phyloP scores from a whole-genome alignment of 108 stramenopile genomes.

The Cyclotella baltica region DNA sequence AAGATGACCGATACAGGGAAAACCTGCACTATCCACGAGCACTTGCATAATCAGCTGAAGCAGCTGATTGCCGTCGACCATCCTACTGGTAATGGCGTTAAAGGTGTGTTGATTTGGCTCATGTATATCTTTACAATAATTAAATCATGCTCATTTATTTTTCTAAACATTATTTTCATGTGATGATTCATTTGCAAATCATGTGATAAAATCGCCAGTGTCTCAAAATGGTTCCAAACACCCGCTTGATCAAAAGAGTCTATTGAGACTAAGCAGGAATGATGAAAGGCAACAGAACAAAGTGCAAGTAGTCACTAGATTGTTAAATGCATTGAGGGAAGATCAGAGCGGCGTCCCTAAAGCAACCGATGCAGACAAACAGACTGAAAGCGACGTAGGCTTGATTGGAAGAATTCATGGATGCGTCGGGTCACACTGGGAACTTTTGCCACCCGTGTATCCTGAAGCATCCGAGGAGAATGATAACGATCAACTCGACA shows the following conservation, averaged over 20 bases:
- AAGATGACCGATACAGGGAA: background rate
- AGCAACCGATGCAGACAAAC: background rate
- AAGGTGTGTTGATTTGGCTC: background rate
- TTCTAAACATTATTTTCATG: background rate
- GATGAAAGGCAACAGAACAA: slow-evolving; percentile 38
- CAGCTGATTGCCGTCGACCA: slow-evolving; percentile 29
- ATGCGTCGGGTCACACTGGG: slow-evolving; percentile 57
- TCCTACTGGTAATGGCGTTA: slow-evolving; percentile 1
- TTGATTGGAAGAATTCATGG: slow-evolving; percentile 45
- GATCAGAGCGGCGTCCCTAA: slow-evolving; percentile 22
- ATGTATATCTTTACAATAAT: background rate
- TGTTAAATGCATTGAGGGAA: slow-evolving; percentile 32
- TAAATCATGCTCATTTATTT: background rate
- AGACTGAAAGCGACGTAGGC: background rate
- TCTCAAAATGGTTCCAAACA: background rate
- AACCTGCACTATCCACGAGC: slow-evolving; percentile 46
- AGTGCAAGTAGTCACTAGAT: slow-evolving; percentile 22
- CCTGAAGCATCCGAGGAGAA: background rate
- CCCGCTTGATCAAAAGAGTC: slow-evolving; percentile 5
- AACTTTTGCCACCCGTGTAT: slow-evolving; percentile 43
- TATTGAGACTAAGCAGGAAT: slow-evolving; percentile 26
- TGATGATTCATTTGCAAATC: background rate
- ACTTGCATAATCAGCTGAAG: slow-evolving; percentile 43
- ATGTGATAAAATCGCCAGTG: background rate
- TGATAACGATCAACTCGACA: background rate